Evolutionary conservation across 1,284 basidiomycete genomes (phyloP).

Genomic region (Mycena citricolor): DNA sequence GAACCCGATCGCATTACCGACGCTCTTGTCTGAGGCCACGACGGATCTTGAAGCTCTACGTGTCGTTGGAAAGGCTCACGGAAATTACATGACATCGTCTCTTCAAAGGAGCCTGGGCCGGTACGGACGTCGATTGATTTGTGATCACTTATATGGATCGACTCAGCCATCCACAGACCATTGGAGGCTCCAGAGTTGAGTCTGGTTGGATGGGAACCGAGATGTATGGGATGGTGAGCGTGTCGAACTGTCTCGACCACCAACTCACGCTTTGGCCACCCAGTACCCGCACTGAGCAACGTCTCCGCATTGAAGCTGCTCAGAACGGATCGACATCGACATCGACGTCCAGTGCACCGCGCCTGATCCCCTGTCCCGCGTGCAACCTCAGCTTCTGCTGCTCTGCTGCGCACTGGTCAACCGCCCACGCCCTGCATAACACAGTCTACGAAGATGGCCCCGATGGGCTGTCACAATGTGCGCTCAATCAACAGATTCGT

Average conservation of each 20-base stretch:
- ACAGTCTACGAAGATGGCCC: slow-evolving; percentile 22
- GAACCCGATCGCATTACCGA: background rate
- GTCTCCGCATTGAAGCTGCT: slow-evolving; percentile 31
- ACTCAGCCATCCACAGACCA: too few relatives aligned
- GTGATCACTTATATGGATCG: too few relatives aligned
- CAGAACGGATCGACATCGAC: slow-evolving; percentile 10
- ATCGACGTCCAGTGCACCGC: slow-evolving; percentile 1
- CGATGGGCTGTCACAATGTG: slow-evolving; percentile 31
- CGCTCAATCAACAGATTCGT: slow-evolving; percentile 29
- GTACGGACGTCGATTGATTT: too few relatives aligned
- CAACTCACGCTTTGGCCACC: background rate
- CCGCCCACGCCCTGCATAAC: slow-evolving; percentile 25
- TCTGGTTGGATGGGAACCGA: slow-evolving; percentile 34
- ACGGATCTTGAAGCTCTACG: slow-evolving; percentile 13
- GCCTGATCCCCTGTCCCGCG: slow-evolving; percentile 29
- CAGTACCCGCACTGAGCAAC: slow-evolving; percentile 34
- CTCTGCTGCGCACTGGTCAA: slow-evolving; percentile 31
- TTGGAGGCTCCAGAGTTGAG: slow-evolving; percentile 32
- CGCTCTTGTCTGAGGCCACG: slow-evolving; percentile 4
- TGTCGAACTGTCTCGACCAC: background rate
- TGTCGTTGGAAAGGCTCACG: slow-evolving; percentile 6
- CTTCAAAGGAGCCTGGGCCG: too few relatives aligned
- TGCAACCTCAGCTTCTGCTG: slow-evolving; percentile 36
- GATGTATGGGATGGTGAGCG: slow-evolving; percentile 36
- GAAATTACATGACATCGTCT: too few relatives aligned